Percentiles rank a stretch among this genome's conserved stretches.
These are phyloP conservation scores for Aspergillus baeticus DNA, from an alignment of 495 filamentous ascomycete species.

Conservation along the genomic window DNA sequence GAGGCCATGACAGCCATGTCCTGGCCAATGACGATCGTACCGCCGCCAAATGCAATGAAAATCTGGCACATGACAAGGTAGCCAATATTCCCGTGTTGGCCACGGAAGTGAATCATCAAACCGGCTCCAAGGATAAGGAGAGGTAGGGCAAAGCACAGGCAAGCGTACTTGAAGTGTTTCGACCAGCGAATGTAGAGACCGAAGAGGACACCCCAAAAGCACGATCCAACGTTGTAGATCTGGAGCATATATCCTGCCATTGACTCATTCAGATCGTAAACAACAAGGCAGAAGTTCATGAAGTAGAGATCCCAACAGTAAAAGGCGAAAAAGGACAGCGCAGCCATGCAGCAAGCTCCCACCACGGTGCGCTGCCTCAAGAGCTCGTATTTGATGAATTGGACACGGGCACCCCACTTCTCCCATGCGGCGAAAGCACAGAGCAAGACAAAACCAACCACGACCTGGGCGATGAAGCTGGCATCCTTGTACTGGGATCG, in stretches of 20 bases:
- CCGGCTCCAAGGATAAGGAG: slow-evolving; percentile 62
- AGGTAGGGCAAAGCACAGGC: slow-evolving; percentile 61
- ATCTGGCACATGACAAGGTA: slow-evolving; percentile 78
- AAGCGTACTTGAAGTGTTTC: slow-evolving; percentile 55
- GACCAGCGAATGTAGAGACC: slow-evolving; percentile 55
- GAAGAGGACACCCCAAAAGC: slow-evolving; percentile 57
- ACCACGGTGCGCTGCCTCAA: slow-evolving; percentile 64
- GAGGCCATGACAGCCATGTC: slow-evolving; percentile 76
- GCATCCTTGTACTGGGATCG: slow-evolving; percentile 47
- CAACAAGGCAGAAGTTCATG: slow-evolving; percentile 69
- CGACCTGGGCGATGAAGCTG: slow-evolving; percentile 55
- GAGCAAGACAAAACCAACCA: slow-evolving; percentile 56
- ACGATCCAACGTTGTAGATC: slow-evolving; percentile 70
- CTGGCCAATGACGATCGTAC: slow-evolving; percentile 63
- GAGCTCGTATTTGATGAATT: slow-evolving; percentile 61
- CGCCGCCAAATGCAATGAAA: slow-evolving; percentile 71
- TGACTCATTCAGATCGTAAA: slow-evolving; percentile 55
- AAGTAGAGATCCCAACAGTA: slow-evolving; percentile 70
- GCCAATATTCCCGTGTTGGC: slow-evolving; percentile 55
- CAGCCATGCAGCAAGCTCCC: slow-evolving; percentile 57
- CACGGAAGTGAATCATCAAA: slow-evolving; percentile 69
- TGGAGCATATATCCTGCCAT: slow-evolving; percentile 63
- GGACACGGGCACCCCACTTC: slow-evolving; percentile 49
- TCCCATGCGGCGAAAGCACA: slow-evolving; percentile 62
- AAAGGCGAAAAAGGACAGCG: slow-evolving; percentile 58